These are phyloP conservation scores for Eragrostis nindensis DNA, from an alignment of 176 grass and related monocot genomes.

Conservation along the genomic window DNA sequence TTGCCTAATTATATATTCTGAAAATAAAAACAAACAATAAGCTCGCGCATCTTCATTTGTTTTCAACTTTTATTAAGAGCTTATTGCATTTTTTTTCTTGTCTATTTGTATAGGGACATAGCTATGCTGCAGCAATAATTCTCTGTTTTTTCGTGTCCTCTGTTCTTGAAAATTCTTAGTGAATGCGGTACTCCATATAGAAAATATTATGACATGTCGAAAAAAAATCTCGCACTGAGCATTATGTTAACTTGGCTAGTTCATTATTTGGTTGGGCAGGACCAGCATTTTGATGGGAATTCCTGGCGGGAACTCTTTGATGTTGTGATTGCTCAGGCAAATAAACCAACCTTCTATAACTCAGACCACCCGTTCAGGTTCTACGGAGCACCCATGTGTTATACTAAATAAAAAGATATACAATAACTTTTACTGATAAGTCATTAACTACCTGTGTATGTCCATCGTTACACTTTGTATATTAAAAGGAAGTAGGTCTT, in stretches of 20 bases:
- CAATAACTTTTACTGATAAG: conserved; percentile 21
- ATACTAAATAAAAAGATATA: conserved; percentile 2
- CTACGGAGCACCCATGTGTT: conserved; percentile 19
- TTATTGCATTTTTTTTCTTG: conserved; percentile 2
- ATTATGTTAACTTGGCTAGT: conserved; percentile 24
- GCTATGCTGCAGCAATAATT: background rate
- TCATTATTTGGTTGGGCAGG: conserved; percentile 54
- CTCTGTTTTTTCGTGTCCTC: background rate
- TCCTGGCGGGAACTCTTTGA: conserved; percentile 98
- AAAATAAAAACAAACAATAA: background rate
- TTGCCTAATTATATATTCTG: background rate
- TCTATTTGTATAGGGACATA: background rate
- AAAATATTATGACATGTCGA: background rate
- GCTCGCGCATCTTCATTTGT: background rate
- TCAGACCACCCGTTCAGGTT: conserved; percentile 97
- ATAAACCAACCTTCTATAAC: conserved; percentile 92
- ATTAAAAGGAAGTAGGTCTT: conserved; percentile 28
- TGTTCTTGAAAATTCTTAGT: background rate
- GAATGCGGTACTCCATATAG: conserved; percentile 8
- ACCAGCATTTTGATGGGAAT: conserved; percentile 65
- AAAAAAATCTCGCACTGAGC: background rate
- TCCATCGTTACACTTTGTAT: conserved; percentile 7
- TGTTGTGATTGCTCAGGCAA: conserved; percentile 97
- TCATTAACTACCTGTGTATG: background rate
- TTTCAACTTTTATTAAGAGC: conserved; percentile 5